phyloP scores from a whole-genome alignment of 2,329 filamentous ascomycete genomes.

The Akanthomyces lecanii region DNA sequence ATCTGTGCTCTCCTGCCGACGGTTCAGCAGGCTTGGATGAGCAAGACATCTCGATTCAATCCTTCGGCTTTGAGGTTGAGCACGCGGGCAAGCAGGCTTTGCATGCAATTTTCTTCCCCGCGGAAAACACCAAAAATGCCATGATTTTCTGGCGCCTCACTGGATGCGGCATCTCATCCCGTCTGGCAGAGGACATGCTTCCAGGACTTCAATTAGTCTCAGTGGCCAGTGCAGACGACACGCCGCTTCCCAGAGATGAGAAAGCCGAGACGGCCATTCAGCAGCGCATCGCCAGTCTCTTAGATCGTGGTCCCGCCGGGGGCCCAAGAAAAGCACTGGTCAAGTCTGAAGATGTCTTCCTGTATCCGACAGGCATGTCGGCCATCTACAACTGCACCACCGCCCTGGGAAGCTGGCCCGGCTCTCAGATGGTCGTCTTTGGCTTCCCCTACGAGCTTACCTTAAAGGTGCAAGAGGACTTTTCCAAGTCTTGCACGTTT shows the following conservation, averaged over 20 bases:
- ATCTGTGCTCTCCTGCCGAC: neutral
- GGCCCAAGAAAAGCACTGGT: slow-evolving; percentile 24
- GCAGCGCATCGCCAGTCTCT: neutral
- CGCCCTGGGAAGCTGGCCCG: slow-evolving; percentile 32
- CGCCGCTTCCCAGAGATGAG: neutral
- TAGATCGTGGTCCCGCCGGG: neutral
- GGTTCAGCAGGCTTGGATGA: neutral
- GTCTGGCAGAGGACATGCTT: neutral
- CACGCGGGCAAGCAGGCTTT: neutral
- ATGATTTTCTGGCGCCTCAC: slow-evolving; percentile 5
- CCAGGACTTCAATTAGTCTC: neutral
- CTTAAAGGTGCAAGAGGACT: slow-evolving; percentile 45
- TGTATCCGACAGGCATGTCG: slow-evolving; percentile 54
- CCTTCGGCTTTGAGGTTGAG: neutral
- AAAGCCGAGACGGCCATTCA: neutral
- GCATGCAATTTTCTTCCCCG: neutral
- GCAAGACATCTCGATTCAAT: neutral
- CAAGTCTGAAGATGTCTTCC: slow-evolving; percentile 40
- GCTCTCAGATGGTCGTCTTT: slow-evolving; percentile 32
- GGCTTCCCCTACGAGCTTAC: slow-evolving; percentile 50
- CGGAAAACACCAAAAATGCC: neutral
- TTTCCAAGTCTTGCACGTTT: slow-evolving; percentile 41
- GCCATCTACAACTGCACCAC: slow-evolving; percentile 43
- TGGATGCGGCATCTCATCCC: neutral
- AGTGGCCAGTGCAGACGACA: neutral